These are phyloP conservation scores for Salix arbutifolia DNA, from an alignment of 345 rosid species.

Conservation along the genomic window DNA sequence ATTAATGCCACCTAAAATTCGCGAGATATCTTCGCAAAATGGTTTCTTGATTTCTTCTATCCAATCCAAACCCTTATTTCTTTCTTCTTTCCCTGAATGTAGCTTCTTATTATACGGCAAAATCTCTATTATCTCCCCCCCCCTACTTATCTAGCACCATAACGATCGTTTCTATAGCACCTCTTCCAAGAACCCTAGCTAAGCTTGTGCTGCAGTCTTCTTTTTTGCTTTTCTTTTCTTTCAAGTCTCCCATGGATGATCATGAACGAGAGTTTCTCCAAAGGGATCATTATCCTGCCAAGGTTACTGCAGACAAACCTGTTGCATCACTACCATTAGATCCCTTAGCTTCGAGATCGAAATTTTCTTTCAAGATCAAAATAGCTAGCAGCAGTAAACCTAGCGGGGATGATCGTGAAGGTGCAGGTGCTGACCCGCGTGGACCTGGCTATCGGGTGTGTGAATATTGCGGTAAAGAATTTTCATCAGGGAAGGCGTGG, in stretches of 20 bases:
- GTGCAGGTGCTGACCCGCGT: neutral
- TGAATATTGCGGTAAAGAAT: conserved; percentile 2
- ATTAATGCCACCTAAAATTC: neutral
- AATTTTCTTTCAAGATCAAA: conserved; percentile 1
- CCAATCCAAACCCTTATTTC: neutral
- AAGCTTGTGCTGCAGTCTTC: neutral
- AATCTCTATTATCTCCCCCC: no score
- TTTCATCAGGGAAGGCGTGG: conserved; percentile 15
- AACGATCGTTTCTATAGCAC: neutral
- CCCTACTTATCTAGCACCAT: neutral
- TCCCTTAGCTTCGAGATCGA: neutral
- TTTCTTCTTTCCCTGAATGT: neutral
- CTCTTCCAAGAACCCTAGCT: neutral
- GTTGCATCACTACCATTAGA: no score
- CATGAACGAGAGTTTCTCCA: neutral
- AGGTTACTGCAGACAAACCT: neutral
- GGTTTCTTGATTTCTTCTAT: neutral
- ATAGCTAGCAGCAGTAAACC: neutral
- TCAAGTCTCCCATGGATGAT: neutral
- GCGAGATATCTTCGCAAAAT: neutral
- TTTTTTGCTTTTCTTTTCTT: neutral
- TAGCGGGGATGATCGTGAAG: neutral
- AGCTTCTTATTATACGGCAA: neutral
- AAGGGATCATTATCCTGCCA: neutral
- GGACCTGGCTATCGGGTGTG: neutral